Percentiles rank a stretch among this genome's conserved stretches.
These are phyloP conservation scores for Pseudogymnoascus sp. DNA, from an alignment of 2,329 filamentous ascomycete species.

Conservation along the genomic window DNA sequence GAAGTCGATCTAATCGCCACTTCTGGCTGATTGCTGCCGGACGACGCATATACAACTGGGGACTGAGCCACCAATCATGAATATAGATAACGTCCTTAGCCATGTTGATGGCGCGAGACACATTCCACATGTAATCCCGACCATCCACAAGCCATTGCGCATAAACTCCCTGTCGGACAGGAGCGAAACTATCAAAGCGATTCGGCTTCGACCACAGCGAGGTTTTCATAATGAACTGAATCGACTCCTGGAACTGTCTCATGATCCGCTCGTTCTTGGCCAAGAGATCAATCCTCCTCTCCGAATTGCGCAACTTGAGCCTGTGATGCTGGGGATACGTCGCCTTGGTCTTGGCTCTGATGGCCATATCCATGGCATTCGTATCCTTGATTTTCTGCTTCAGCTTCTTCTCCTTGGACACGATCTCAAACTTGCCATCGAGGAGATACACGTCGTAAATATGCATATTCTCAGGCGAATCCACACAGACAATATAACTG, in stretches of 20 bases:
- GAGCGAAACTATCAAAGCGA: constrained; percentile 89
- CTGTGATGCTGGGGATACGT: constrained; percentile 66
- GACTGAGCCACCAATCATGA: constrained; percentile 98
- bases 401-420: constrained; percentile 60
- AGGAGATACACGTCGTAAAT: constrained; percentile 99
- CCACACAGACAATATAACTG: constrained; percentile 96
- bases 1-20: constrained; percentile 86
- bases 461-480: constrained; percentile 96
- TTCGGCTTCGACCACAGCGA: constrained; percentile 80
- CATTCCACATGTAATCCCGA: constrained; percentile 99
- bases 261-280: constrained; percentile 86
- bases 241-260: constrained; percentile 88
- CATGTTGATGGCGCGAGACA: constrained; percentile 93
- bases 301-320: constrained; percentile 81
- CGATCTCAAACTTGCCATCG: constrained; percentile 77
- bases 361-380: constrained; percentile 58
- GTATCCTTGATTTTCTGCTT: constrained; percentile 54
- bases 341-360: constrained; percentile 29
- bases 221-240: constrained; percentile 74
- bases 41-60: constrained; percentile 89
- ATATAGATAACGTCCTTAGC: constrained; percentile 98
- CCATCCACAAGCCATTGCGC: constrained; percentile 96
- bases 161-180: constrained; percentile 77
- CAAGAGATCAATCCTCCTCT: constrained; percentile 84
- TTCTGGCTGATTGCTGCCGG: constrained; percentile 96